These are phyloP conservation scores for Rhizopogon salebrosus DNA, from an alignment of 768 basidiomycete genomes.

Conservation along the genomic window DNA sequence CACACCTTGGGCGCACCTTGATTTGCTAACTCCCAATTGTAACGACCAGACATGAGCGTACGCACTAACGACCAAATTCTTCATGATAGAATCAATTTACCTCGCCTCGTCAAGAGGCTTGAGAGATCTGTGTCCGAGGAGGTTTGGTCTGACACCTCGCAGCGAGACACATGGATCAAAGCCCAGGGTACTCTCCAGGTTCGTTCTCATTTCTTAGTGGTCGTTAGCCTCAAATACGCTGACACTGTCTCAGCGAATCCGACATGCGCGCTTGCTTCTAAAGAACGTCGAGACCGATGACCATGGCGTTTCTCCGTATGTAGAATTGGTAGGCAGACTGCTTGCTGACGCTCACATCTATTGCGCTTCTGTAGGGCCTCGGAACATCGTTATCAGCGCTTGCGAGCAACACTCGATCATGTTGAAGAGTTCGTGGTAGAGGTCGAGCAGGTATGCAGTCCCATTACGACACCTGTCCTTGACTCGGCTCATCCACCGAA, in stretches of 20 bases:
- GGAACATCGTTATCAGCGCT: conserved; percentile 39
- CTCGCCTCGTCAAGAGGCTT: conserved; percentile 53
- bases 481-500: neutral
- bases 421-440: conserved; percentile 49
- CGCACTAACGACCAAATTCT: conserved; percentile 24
- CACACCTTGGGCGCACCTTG: neutral
- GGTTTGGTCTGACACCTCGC: conserved; percentile 27
- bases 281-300: conserved; percentile 53
- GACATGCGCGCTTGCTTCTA: conserved; percentile 51
- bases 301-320: conserved; percentile 39
- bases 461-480: neutral
- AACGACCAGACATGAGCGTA: conserved; percentile 14
- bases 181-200: conserved; percentile 56
- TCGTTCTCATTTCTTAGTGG: conserved; percentile 4
- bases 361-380: conserved; percentile 31
- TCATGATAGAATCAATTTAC: conserved; percentile 69
- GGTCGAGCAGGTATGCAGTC: conserved; percentile 42
- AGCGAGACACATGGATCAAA: conserved; percentile 45
- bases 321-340: conserved; percentile 5
- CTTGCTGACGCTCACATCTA: neutral
- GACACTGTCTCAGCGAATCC: conserved; percentile 35
- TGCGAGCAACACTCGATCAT: conserved; percentile 46
- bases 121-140: conserved; percentile 44
- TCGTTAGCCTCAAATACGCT: neutral
- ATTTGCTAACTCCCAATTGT: conserved; percentile 1